Evolutionary conservation across 805 yeast species (phyloP), one percentile per base, ranked within the genome.

Genomic region (Wickerhamiella hasegawae): DNA sequence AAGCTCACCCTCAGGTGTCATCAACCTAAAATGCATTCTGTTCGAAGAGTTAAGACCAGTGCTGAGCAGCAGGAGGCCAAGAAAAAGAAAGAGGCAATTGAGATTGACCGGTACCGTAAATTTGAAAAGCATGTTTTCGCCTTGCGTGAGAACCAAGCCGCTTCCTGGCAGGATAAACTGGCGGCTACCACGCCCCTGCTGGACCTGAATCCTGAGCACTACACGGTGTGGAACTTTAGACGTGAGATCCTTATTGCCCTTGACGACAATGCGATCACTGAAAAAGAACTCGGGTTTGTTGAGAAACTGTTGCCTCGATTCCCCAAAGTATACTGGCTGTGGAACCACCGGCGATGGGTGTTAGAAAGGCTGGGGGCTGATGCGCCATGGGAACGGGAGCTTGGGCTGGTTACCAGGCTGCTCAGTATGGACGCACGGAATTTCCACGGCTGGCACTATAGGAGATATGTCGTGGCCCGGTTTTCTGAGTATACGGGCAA

Each of bases 301-400:
- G 62, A 76, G 59, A 55, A 52, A 0, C 69, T 73, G 43, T 56
- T 90, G 45, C 69, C 68, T 36, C 56, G 63, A 37, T 75, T 58
- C 44, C 97, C 98, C 1, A 90, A 90, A 53, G 82, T 85, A 28
- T 90, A 90, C 51, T 90, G 97, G 95, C 75, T 90, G 10, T 90
- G 97, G 96, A 79, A 76, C 46, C 96, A 90, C 52, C 63, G 98
- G 25, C 58, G 69, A 9, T 90, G 98, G 97, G 68, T 79, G 30
- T 55, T 87, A 27, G 65, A 69, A 24, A 38, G 35, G 20, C 30
- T 47, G 12, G 36, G 35, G 14, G 26, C 20, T 8, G 51, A 61
- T 15, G 68, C 70, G 23, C 62, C 66, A 2, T 83, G 92, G 90
- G 53, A 60, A n/a, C 52, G 48, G 22, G 98, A 90, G 53, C 56